A percentile compares a stretch with the other conserved stretches of the same genome.
Evolutionary conservation across 495 filamentous ascomycete genomes (phyloP).

Genomic region (Penicillium desertorum): DNA sequence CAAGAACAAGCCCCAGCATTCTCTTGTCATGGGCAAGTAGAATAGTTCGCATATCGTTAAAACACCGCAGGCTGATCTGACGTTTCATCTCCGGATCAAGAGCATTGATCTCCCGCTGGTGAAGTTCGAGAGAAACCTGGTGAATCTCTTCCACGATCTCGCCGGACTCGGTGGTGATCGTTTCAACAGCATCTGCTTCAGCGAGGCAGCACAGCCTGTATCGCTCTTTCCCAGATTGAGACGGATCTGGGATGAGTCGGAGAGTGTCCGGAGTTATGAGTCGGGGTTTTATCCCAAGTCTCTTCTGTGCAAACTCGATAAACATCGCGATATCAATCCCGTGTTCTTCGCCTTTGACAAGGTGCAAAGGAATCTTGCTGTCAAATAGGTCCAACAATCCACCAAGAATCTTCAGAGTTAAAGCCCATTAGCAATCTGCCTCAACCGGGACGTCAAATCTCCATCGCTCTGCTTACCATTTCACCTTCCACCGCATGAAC

Average conservation of each 20-base stretch:
- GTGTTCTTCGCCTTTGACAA: constrained; percentile 36
- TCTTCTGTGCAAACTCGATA: constrained; percentile 16
- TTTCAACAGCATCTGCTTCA: not conserved
- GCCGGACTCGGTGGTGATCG: constrained; percentile 6
- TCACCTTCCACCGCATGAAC: not conserved
- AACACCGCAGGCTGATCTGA: constrained; percentile 21
- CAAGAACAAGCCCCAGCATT: constrained; percentile 36
- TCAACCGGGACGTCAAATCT: not conserved
- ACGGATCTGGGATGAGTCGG: constrained; percentile 17
- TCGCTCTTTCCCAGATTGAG: not conserved
- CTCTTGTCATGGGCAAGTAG: constrained; percentile 43
- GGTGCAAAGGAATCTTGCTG: constrained; percentile 29
- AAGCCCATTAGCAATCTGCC: not conserved
- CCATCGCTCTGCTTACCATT: constrained; percentile 1
- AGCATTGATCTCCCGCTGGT: constrained; percentile 39
- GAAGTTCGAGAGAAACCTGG: constrained; percentile 44
- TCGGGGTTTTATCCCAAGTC: constrained; percentile 16
- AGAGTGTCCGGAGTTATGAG: constrained; percentile 24
- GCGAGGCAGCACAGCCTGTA: constrained; percentile 31
- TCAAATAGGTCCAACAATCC: constrained; percentile 27
- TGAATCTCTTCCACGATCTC: constrained; percentile 36
- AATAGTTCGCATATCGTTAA: constrained; percentile 40
- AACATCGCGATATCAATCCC: constrained; percentile 39
- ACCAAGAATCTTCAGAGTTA: constrained; percentile 16
- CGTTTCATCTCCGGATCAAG: constrained; percentile 31